These are phyloP conservation scores for Coniochaeta sp. DNA, from an alignment of 2,329 filamentous ascomycete species.

Conservation along the genomic window DNA sequence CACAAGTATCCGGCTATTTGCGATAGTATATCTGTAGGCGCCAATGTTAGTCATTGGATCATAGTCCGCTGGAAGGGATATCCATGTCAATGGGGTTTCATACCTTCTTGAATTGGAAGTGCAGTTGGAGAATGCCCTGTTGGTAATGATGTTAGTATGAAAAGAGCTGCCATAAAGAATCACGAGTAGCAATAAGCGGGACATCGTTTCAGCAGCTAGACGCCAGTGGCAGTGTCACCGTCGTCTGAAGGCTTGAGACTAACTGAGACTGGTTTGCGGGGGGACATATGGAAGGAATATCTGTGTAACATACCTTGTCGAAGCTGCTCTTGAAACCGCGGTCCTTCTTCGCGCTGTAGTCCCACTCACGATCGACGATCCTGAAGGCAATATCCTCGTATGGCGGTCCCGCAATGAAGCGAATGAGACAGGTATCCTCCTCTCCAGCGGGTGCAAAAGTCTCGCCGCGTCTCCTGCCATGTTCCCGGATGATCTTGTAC, in stretches of 20 bases:
- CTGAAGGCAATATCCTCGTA: slow-evolving; percentile 97
- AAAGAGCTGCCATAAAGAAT: neutral
- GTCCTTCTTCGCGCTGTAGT: slow-evolving; percentile 93
- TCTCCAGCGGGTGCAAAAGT: slow-evolving; percentile 90
- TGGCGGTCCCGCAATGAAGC: slow-evolving; percentile 89
- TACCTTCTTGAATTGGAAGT: slow-evolving; percentile 99
- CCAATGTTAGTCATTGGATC: slow-evolving; percentile 8
- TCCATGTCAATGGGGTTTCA: neutral
- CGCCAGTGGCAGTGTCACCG: neutral
- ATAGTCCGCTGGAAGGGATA: neutral
- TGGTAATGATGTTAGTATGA: slow-evolving; percentile 17
- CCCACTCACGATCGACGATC: slow-evolving; percentile 98
- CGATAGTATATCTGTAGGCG: slow-evolving; percentile 30
- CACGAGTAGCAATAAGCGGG: neutral
- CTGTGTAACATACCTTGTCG: slow-evolving; percentile 67
- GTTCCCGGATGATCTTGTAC: slow-evolving; percentile 90
- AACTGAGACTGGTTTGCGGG: neutral
- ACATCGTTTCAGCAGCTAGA: neutral
- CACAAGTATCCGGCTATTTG: slow-evolving; percentile 19
- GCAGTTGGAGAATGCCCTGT: slow-evolving; percentile 88
- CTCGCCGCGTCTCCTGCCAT: slow-evolving; percentile 81
- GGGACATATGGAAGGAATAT: neutral
- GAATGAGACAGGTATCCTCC: slow-evolving; percentile 93
- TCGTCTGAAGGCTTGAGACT: neutral
- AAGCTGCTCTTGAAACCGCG: slow-evolving; percentile 94